A percentile compares a stretch with the other conserved stretches of the same genome.
Evolutionary conservation across 306 rosid species (phyloP).

Genomic region (Leucaena leucocephala): DNA sequence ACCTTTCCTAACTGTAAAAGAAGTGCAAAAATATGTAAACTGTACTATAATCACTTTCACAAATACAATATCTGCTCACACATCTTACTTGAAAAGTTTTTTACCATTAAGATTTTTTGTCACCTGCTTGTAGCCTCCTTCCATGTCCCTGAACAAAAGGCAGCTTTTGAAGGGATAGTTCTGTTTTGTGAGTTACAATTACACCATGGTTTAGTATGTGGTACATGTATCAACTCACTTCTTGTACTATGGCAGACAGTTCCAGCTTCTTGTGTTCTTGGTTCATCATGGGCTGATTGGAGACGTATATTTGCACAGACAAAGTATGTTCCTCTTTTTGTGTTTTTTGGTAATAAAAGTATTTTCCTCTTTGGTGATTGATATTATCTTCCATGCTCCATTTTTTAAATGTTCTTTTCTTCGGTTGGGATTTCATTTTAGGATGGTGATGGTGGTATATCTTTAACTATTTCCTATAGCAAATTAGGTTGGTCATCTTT

Average conservation of each 20-base stretch:
- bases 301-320: slow-evolving; percentile 72
- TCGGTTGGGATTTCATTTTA: not conserved
- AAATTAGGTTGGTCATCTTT: not conserved
- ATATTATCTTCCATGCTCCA: slow-evolving; percentile 19
- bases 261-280: slow-evolving; percentile 83
- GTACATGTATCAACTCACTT: slow-evolving; percentile 4
- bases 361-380: slow-evolving; percentile 30
- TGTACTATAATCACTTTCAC: not conserved
- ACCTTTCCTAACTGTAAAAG: slow-evolving; percentile 4
- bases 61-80: slow-evolving; percentile 10
- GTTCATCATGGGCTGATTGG: slow-evolving; percentile 86
- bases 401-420: not conserved
- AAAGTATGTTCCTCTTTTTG: slow-evolving; percentile 49
- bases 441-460: not conserved
- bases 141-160: slow-evolving; percentile 7
- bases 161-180: slow-evolving; percentile 12
- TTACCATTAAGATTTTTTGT: slow-evolving; percentile 18
- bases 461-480: not conserved
- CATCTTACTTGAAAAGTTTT: slow-evolving; percentile 20
- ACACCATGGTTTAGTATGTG: slow-evolving; percentile 15
- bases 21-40: slow-evolving; percentile 20
- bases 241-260: slow-evolving; percentile 55
- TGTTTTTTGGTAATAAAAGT: slow-evolving; percentile 37
- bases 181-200: slow-evolving; percentile 5
- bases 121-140: slow-evolving; percentile 5